phyloP scores from a whole-genome alignment of 495 filamentous ascomycete species.

The Hyaloscypha variabilis region DNA sequence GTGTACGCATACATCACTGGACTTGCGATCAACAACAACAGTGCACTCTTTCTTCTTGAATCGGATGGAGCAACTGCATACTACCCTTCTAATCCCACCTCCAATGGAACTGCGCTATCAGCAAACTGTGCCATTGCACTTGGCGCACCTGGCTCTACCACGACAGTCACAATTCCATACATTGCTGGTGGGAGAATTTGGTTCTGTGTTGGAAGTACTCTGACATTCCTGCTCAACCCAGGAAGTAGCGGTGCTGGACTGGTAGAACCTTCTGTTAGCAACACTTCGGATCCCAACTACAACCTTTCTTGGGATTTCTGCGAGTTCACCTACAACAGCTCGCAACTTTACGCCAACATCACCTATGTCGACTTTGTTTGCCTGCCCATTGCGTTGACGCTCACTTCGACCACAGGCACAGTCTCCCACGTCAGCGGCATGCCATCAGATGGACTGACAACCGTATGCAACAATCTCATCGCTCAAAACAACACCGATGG shows the following conservation, averaged over 20 bases:
- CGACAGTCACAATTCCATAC: conserved; percentile 64
- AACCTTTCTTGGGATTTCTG: conserved; percentile 65
- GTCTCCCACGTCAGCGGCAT: conserved; percentile 61
- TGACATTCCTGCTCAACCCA: conserved; percentile 74
- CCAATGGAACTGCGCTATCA: conserved; percentile 45
- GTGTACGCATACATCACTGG: conserved; percentile 74
- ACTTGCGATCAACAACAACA: conserved; percentile 61
- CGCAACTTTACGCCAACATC: conserved; percentile 74
- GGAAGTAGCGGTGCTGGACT: conserved; percentile 55
- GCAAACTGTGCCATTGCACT: conserved; percentile 65
- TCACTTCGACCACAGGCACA: conserved; percentile 52
- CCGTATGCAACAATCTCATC: conserved; percentile 52
- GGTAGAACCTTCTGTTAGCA: conserved; percentile 71
- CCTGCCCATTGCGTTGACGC: conserved; percentile 63
- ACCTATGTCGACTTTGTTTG: conserved; percentile 73
- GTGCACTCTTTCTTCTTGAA: conserved; percentile 62
- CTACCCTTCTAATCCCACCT: conserved; percentile 53
- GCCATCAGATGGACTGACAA: conserved; percentile 56
- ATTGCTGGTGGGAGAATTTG: conserved; percentile 68
- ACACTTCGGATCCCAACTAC: conserved; percentile 66
- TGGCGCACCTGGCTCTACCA: conserved; percentile 59
- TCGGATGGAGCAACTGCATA: conserved; percentile 51
- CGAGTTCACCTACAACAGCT: conserved; percentile 71
- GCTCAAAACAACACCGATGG: conserved; percentile 57
- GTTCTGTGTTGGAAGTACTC: conserved; percentile 60